Base-by-base conservation (phyloP, 345 rosid species). In the Gossypium sturtianum region DNA sequence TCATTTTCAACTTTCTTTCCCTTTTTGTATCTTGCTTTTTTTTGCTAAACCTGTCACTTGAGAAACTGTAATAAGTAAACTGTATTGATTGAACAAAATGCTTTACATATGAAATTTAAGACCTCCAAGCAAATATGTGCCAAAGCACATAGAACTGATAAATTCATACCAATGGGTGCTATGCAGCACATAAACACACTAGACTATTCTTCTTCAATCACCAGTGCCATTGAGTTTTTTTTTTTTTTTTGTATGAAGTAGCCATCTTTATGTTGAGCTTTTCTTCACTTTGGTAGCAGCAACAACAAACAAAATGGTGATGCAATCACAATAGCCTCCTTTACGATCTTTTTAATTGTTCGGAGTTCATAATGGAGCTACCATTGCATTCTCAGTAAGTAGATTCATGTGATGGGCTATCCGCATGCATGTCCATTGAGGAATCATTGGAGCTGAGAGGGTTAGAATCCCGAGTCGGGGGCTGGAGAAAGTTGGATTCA, bases 391-490 rank as follows among this genome's bases (percentile, higher is more conserved):
- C 81, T 79, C 67, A 76, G 29, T 70, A 79, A 38, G 75, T 76
- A 52, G 83, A 66, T 41, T 66, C 77, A 65, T 75, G 77, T 66
- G 77, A 38, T 22, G 77, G 72, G 59, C 78, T 75, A 61, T 89
- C 91, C 4, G 93, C 87, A 81, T 88, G 87, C 90, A 93, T 91
- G 79, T 91, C 97, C 98, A 91, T 91, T 41, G 97, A 87, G 71
- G 93, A 87, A 86, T 93, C 97, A 76, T 84, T 87, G 68, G 94
- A 89, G 73, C 89, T 76, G 19, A 76, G 82, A 79, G 91, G 87
- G 79, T 88, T 83, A 2, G 88, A 75, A 63, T 92, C 93, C 84
- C 91, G 81, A 77, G 80, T 87, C 68, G 86, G 91, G 68, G 82
- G 84, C 82, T 85, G 85, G 68, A 66, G 71, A 75, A 75, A 79